These are phyloP conservation scores for Microcera coccophila DNA, from an alignment of 2,329 filamentous ascomycete genomes.

Conservation along the genomic window DNA sequence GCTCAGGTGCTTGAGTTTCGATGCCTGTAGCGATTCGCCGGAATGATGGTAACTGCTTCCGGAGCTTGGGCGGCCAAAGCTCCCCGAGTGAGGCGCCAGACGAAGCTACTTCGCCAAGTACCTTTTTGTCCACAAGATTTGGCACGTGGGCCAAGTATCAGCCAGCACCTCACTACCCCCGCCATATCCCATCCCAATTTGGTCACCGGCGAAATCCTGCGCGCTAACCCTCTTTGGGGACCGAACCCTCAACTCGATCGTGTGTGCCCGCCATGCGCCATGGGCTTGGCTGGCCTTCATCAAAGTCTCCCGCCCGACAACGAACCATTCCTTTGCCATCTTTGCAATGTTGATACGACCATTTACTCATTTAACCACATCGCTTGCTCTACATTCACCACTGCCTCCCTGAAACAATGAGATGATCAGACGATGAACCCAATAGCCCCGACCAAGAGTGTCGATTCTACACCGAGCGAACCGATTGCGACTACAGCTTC, in stretches of 20 bases:
- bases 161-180: not conserved
- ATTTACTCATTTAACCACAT: slow-evolving; percentile 3
- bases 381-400: slow-evolving; percentile 3
- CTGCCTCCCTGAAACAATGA: slow-evolving; percentile 12
- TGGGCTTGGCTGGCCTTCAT: slow-evolving; percentile 19
- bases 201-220: slow-evolving; percentile 14
- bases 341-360: slow-evolving; percentile 18
- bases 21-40: too few species aligned
- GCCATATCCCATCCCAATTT: slow-evolving; percentile 11
- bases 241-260: slow-evolving; percentile 27
- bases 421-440: slow-evolving; percentile 14
- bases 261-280: slow-evolving; percentile 11
- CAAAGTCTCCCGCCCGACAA: slow-evolving; percentile 20
- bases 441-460: slow-evolving; percentile 1
- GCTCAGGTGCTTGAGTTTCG: too few species aligned
- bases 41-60: too few species aligned
- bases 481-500: slow-evolving; percentile 4
- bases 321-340: slow-evolving; percentile 12
- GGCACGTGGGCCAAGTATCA: not conserved
- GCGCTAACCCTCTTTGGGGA: slow-evolving; percentile 34
- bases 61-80: slow-evolving; percentile 8
- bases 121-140: not conserved
- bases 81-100: not conserved
- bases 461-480: slow-evolving; percentile 5
- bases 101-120: not conserved